phyloP scores from a whole-genome alignment of 495 filamentous ascomycete species.

The Rostrohypoxylon terebratum region DNA sequence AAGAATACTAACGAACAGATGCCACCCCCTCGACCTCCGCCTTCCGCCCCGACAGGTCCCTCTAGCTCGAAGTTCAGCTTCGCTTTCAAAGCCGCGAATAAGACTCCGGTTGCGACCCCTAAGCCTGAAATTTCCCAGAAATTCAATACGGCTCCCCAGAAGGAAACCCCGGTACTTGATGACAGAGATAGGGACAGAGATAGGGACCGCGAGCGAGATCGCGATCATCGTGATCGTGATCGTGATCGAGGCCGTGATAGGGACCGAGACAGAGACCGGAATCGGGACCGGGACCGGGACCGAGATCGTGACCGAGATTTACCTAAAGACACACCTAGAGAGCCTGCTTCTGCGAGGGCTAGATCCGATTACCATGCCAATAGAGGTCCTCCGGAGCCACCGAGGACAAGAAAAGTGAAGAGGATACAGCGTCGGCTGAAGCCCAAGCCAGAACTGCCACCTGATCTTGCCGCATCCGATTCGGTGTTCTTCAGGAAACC shows the following conservation, averaged over 20 bases:
- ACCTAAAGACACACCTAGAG: constrained; percentile 60
- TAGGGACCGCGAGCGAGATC: constrained; percentile 23
- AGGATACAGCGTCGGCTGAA: constrained; percentile 78
- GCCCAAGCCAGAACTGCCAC: constrained; percentile 72
- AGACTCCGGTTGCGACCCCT: constrained; percentile 68
- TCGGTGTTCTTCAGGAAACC: constrained; percentile 93
- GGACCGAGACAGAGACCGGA: constrained; percentile 12
- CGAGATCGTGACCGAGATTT: constrained; percentile 61
- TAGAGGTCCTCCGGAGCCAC: constrained; percentile 59
- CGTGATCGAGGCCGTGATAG: constrained; percentile 14
- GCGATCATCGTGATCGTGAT: constrained; percentile 20
- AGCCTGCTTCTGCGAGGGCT: constrained; percentile 65
- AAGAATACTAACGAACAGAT: constrained; percentile 58
- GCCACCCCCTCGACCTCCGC: constrained; percentile 63
- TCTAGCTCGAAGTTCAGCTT: constrained; percentile 87
- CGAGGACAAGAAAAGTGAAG: constrained; percentile 70
- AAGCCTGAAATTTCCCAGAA: constrained; percentile 80
- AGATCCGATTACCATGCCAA: constrained; percentile 60
- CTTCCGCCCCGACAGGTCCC: constrained; percentile 62
- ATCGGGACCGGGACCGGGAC: constrained; percentile 16
- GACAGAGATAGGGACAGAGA: constrained; percentile 59
- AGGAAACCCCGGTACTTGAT: constrained; percentile 47
- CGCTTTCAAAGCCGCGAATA: constrained; percentile 78
- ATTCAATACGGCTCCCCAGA: constrained; percentile 68
- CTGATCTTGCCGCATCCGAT: constrained; percentile 78